Evolutionary conservation across 1,139 yeast species (phyloP), one percentile per base, ranked within the genome.

Genomic region (Blastobotrys capitulatus): DNA sequence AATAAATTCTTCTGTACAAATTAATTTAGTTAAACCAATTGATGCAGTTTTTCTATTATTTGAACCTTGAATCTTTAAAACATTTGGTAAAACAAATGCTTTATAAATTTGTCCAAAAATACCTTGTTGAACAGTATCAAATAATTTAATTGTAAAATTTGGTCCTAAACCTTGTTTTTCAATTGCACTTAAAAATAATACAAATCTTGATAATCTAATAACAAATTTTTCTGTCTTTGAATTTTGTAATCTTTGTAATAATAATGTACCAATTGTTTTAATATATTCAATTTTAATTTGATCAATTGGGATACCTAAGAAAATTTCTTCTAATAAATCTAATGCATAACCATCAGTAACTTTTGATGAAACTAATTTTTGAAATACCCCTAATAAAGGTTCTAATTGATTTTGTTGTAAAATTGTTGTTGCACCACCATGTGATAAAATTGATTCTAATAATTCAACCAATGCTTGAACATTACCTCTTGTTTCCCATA

Each of bases 381-480:
- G 98, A 74, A 88, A 94, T n/a, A 94, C 95, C 42, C 99, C 99
- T 47, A 94, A 73, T 37, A 94, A 77, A 3, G 97, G 96, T 34
- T 85, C 78, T 48, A 90, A 67, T 42, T 71, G 74, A 18, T 60
- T 59, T 19, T 57, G 57, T 38, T 62, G 60, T 9, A 66, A 60
- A 46, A 70, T 61, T 12, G 53, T 53, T 46, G 72, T 71, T 7
- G 72, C 65, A 1, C 83, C 77, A 50, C 88, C 89, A 46, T 78
- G 82, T 41, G 73, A 72, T 39, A 92, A 73, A 31, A 92, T 82
- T 3, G 90, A 82, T 51, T 82, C 78, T 48, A 94, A 70, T 49
- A 92, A 73, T 57, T 96, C 78, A 0, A 95, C 85, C 19, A 92
- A 79, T 2, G 97, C 97, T 1, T 98, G 98, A 40, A 90, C 81